Base-by-base conservation (phyloP, 1,284 basidiomycete species). In the Ustilago cynodontis region DNA sequence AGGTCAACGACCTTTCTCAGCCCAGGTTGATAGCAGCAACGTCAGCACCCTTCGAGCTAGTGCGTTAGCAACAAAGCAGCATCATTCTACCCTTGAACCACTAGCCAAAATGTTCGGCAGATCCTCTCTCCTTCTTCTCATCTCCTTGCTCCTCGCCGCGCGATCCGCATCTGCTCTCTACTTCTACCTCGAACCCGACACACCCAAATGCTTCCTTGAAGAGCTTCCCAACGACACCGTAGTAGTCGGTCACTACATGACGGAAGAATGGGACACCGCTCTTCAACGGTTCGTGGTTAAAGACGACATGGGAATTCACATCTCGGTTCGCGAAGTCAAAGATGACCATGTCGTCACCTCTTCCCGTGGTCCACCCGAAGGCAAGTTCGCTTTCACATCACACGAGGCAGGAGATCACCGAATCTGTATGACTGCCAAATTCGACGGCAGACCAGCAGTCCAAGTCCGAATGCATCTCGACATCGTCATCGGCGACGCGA, bases 171-270 rank as follows among this genome's bases (percentile, higher is more conserved):
- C 49, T 14, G 73, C 67, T 28, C 85, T 88, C 18, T 88, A 88
- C 77, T 88, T 88, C 68, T 88, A 88, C 78, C 82, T 87, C 45
- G 84, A 86, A 29, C 84, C 86, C 14, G 86, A 86, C 11, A 74
- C 81, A 16, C 79, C 79, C 39, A 80, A 84, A 39, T 99, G 97
- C 87, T 99, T 99, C 88, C 90, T 98, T 74, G 97, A 99, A 86
- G 97, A 99, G 87, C 89, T 99, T 43, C 96, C 96, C n/a, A 92
- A 91, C 16, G 93, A 98, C 87, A 99, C 97, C 18, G 92, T 97
- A 39, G 95, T 99, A 18, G 94, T 98, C 88, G 96, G 95, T 2
- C 83, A 82, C 75, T 85, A 85, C 59, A 83, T 82, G 79, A 94
- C 95, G 1, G 89, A 97, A 56, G 92, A 98, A 87, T 99, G 94